A percentile compares a stretch with the other conserved stretches of the same genome.
These are phyloP conservation scores for Scedosporium apiospermum DNA, from an alignment of 2,329 filamentous ascomycete genomes.

Conservation along the genomic window DNA sequence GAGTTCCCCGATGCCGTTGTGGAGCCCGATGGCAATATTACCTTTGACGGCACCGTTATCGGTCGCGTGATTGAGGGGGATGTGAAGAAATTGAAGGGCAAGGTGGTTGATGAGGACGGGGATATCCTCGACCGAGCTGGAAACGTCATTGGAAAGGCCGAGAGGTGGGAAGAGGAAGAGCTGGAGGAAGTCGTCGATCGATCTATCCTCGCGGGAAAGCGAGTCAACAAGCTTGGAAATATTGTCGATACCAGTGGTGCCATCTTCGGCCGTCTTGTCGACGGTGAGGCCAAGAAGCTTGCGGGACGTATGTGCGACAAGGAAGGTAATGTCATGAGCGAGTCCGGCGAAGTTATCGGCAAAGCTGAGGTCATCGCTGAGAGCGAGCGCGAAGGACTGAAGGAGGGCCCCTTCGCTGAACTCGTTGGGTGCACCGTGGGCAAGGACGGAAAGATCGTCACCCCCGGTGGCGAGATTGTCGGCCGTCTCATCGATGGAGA, in stretches of 20 bases:
- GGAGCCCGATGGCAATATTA: conserved; percentile 42
- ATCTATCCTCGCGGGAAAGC: conserved; percentile 57
- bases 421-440: conserved; percentile 54
- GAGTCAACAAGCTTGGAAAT: conserved; percentile 62
- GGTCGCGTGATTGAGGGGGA: conserved; percentile 58
- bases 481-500: conserved; percentile 65
- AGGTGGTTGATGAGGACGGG: conserved; percentile 58
- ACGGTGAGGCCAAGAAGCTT: conserved; percentile 55
- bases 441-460: conserved; percentile 61
- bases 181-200: conserved; percentile 45
- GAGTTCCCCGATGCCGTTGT: conserved; percentile 46
- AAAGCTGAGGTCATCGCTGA: conserved; percentile 59
- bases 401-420: conserved; percentile 61
- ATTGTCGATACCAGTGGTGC: conserved; percentile 43
- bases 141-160: conserved; percentile 56
- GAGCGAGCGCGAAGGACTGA: conserved; percentile 51
- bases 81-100: conserved; percentile 52
- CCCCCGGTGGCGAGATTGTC: conserved; percentile 58
- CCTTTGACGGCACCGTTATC: conserved; percentile 42
- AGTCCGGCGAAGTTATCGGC: conserved; percentile 62
- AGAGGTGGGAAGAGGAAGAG: conserved; percentile 54
- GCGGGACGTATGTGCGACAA: conserved; percentile 62
- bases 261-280: conserved; percentile 56
- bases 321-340: conserved; percentile 62
- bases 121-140: conserved; percentile 60